Conservation (phyloP, 1,284 basidiomycete species). For the Afroboletus lepidellus region DNA sequence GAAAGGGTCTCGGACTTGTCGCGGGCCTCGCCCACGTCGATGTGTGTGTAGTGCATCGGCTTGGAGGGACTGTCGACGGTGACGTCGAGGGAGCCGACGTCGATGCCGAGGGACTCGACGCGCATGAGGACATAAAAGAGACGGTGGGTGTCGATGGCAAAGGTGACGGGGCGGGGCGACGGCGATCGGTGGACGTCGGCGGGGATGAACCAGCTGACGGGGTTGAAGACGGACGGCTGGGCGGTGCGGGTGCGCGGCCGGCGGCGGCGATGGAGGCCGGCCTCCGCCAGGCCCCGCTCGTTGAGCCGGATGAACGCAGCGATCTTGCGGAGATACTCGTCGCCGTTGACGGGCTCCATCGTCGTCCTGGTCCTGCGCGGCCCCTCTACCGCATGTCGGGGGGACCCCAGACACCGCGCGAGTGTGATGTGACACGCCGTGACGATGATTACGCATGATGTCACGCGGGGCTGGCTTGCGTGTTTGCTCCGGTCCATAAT, state of each 20-base stretch:
- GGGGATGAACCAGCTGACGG: slow-evolving; percentile 60
- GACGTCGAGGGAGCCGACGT: slow-evolving; percentile 81
- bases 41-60: slow-evolving; percentile 71
- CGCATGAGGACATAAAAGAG: slow-evolving; percentile 88
- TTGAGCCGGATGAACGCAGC: slow-evolving; percentile 69
- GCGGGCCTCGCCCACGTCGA: slow-evolving; percentile 42
- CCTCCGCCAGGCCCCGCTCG: slow-evolving; percentile 68
- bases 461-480: slow-evolving; percentile 15
- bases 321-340: slow-evolving; percentile 69
- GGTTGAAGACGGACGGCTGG: slow-evolving; percentile 52
- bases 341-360: slow-evolving; percentile 68
- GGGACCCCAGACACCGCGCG: slow-evolving; percentile 25
- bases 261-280: slow-evolving; percentile 52
- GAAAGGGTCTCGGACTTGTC: slow-evolving; percentile 77
- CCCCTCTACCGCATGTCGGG: slow-evolving; percentile 19
- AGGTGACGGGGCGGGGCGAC: slow-evolving; percentile 54
- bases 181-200: slow-evolving; percentile 28
- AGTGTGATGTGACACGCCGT: slow-evolving; percentile 25
- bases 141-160: slow-evolving; percentile 77
- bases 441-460: slow-evolving; percentile 21
- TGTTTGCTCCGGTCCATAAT: slow-evolving; percentile 47
- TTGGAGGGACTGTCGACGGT: slow-evolving; percentile 67
- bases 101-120: slow-evolving; percentile 74
- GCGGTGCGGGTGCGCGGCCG: slow-evolving; percentile 37
- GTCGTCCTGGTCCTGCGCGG: slow-evolving; percentile 18